Percentiles rank a stretch among this genome's conserved stretches.
These are phyloP conservation scores for Paecilomyces sp. DNA, from an alignment of 2,329 filamentous ascomycete genomes.

Conservation along the genomic window DNA sequence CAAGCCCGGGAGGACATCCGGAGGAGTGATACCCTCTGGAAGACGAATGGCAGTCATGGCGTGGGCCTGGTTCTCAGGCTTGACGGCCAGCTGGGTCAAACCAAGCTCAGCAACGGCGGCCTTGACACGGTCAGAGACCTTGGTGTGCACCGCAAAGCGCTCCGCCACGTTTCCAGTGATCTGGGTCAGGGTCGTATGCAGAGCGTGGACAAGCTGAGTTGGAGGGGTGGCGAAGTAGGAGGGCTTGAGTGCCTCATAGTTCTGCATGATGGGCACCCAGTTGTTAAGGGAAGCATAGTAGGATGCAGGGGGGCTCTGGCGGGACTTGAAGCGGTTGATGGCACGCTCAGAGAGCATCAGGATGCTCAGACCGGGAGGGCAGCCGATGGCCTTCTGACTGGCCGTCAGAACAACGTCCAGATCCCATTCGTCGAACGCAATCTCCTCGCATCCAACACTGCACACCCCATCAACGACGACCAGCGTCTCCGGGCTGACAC, in stretches of 20 bases:
- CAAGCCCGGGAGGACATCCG: slow-evolving; percentile 78
- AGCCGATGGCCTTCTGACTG: slow-evolving; percentile 94
- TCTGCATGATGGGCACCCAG: slow-evolving; percentile 97
- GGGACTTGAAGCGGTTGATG: slow-evolving; percentile 68
- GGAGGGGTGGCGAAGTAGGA: slow-evolving; percentile 97
- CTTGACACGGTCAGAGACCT: slow-evolving; percentile 79
- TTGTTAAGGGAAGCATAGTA: slow-evolving; percentile 98
- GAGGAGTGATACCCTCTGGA: slow-evolving; percentile 71
- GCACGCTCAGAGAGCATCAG: slow-evolving; percentile 88
- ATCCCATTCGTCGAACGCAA: slow-evolving; percentile 91
- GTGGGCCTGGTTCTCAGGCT: slow-evolving; percentile 87
- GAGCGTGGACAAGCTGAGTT: slow-evolving; percentile 84
- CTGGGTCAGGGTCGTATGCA: slow-evolving; percentile 81
- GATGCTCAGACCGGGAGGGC: slow-evolving; percentile 88
- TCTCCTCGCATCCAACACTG: slow-evolving; percentile 93
- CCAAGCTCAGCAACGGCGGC: slow-evolving; percentile 72
- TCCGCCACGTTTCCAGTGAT: slow-evolving; percentile 74
- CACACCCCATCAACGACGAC: slow-evolving; percentile 94
- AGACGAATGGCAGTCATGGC: slow-evolving; percentile 98
- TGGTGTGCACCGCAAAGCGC: slow-evolving; percentile 74
- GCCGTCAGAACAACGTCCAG: slow-evolving; percentile 90
- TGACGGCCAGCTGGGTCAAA: slow-evolving; percentile 75
- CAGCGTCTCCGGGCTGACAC: slow-evolving; percentile 83
- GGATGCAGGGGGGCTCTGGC: slow-evolving; percentile 73
- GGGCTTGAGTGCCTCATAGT: slow-evolving; percentile 95